Evolutionary conservation across 768 basidiomycete species (phyloP).

Genomic region (Dioszegia crocea): DNA sequence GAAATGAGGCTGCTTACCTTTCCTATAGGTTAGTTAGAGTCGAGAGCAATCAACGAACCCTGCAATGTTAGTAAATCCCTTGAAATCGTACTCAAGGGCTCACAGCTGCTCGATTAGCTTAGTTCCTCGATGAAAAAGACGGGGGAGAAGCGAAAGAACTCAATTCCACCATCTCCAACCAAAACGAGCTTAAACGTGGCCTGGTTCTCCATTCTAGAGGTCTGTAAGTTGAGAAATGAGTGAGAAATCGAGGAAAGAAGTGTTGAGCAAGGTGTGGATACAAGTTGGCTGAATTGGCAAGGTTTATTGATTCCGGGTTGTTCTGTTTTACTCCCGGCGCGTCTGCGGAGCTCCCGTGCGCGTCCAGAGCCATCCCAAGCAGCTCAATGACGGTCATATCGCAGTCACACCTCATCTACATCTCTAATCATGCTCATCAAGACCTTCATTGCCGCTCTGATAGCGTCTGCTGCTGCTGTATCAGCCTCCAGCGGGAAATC

Average conservation of each 20-base stretch:
- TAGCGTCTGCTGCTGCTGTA: background rate
- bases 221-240: background rate
- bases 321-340: background rate
- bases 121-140: too few relatives aligned
- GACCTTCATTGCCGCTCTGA: background rate
- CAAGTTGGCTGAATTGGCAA: background rate
- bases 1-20: constrained; percentile 17
- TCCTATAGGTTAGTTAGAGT: constrained; percentile 13
- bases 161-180: constrained; percentile 59
- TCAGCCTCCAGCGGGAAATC: constrained; percentile 1
- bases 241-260: background rate
- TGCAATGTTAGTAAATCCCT: background rate
- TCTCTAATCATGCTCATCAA: background rate
- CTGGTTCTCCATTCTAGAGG: constrained; percentile 48
- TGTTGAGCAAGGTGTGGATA: background rate
- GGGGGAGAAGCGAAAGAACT: background rate
- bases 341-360: too few relatives aligned
- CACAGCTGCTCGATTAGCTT: too few relatives aligned
- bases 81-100: too few relatives aligned
- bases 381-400: too few relatives aligned
- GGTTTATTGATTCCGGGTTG: too few relatives aligned
- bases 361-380: too few relatives aligned
- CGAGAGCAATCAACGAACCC: background rate
- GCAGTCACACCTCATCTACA: background rate
- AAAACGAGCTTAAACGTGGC: constrained; percentile 99